phyloP scores from a whole-genome alignment of 345 rosid species.

The Eucalyptus pauciflora region DNA sequence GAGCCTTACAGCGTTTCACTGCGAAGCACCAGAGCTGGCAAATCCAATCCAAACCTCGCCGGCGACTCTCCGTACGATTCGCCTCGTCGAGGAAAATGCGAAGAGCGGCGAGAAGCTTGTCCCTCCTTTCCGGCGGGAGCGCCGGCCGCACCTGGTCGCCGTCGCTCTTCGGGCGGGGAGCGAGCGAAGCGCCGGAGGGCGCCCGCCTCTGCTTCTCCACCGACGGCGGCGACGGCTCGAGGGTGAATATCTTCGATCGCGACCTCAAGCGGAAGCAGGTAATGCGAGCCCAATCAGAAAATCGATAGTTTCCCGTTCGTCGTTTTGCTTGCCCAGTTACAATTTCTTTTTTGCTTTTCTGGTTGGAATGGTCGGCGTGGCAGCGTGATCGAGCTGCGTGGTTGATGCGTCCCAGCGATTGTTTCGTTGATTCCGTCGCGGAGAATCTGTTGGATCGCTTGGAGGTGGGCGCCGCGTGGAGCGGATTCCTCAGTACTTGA shows the following conservation, averaged over 20 bases:
- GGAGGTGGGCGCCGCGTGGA: constrained; percentile 30
- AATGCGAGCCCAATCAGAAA: background rate
- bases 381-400: constrained; percentile 99
- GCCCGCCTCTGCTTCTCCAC: background rate
- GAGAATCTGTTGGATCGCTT: constrained; percentile 84
- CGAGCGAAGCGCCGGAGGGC: background rate
- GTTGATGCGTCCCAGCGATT: constrained; percentile 54
- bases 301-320: background rate
- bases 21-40: background rate
- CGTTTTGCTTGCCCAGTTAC: background rate
- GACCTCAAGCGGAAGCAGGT: constrained; percentile 84
- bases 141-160: background rate
- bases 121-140: background rate
- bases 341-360: background rate
- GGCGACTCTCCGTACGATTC: background rate
- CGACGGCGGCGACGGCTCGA: constrained; percentile 13
- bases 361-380: background rate
- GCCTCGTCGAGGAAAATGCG: background rate
- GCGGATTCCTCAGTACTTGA: background rate
- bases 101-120: background rate
- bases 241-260: constrained; percentile 73
- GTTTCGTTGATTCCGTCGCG: constrained; percentile 80
- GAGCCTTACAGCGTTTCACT: background rate
- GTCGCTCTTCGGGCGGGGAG: background rate
- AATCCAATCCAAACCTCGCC: background rate